Base-by-base conservation (phyloP, 257 asterid species). In the Phtheirospermum japonicum region DNA sequence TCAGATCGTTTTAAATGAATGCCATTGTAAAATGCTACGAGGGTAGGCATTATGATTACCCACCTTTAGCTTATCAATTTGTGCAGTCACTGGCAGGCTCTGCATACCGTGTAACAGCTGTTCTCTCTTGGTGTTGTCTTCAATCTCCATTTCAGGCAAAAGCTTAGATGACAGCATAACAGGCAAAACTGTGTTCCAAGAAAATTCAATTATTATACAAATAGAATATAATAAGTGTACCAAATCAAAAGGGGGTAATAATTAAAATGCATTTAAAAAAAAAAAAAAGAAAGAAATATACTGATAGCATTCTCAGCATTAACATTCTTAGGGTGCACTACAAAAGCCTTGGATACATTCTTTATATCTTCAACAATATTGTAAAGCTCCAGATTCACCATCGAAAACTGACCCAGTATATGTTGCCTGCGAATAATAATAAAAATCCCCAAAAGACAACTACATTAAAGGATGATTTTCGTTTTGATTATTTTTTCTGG, bases 121-220 rank as follows among this genome's bases (percentile, higher is more conserved):
- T 67, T 89, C 99, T 76, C 80, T 79, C 79, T 86, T 92, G 66
- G 80, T 40, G 71, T 79, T 92, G 81, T 92, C 95, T 13, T 89
- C 99, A 59, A 74, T 69, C 84, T 92, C 99, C 95, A 92, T 92
- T 79, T 92, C 97, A 11, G 99, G 99, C 71, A 92, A 75, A 64
- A 86, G 88, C 76, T 92, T 92, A 60, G 99, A 86, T 40, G 99
- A 92, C 79, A 92, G 71, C 99, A 92, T 92, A 66, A 89, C 96
- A 73, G 99, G 99, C 61, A 92, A 79, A 79, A 92, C 99, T 92
- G 89, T 66, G 76, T 36, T 30, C 61, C 68, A 17, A 18, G 61
- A 56, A 31, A 54, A 34, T 17, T 18, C 11, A 59, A 10, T 64
- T 45, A 67, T 7, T 6, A 13, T 13, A 42, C 49, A 42, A 12